phyloP scores from a whole-genome alignment of 345 rosid species.

The Bruguiera sexangula region DNA sequence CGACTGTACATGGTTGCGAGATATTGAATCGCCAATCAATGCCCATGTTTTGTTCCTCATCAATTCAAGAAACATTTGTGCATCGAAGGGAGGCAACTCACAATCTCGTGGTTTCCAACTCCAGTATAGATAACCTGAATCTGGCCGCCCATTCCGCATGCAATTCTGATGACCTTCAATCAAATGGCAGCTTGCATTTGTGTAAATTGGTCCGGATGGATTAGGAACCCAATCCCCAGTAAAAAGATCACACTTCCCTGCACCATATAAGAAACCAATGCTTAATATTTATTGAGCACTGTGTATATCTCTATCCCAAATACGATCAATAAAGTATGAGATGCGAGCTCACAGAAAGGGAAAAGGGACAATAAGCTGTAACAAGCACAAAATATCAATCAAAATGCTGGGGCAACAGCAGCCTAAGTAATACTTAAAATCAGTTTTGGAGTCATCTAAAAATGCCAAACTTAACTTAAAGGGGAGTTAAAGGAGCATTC shows the following conservation, averaged over 20 bases:
- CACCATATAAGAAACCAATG: constrained; percentile 26
- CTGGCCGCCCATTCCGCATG: constrained; percentile 83
- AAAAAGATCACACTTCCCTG: constrained; percentile 70
- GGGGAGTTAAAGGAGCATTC: not conserved
- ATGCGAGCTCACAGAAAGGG: not conserved
- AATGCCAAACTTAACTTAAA: not conserved
- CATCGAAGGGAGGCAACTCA: constrained; percentile 63
- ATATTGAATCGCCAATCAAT: constrained; percentile 84
- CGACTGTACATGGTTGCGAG: constrained; percentile 90
- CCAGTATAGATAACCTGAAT: constrained; percentile 76
- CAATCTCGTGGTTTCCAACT: constrained; percentile 83
- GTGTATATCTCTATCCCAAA: not conserved
- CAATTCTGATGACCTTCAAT: constrained; percentile 90
- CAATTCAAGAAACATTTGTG: constrained; percentile 54
- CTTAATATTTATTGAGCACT: constrained; percentile 3
- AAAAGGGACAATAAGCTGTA: not conserved
- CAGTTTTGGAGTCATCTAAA: not conserved
- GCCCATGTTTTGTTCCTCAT: constrained; percentile 87
- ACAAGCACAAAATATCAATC: not conserved
- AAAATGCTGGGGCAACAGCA: not conserved
- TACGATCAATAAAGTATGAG: not conserved
- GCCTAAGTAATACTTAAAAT: not conserved
- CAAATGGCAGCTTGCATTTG: constrained; percentile 51
- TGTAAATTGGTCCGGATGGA: constrained; percentile 70
- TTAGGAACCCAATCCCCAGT: constrained; percentile 81